phyloP scores from a whole-genome alignment of 768 basidiomycete genomes.

The Cystobasidium ongulense region DNA sequence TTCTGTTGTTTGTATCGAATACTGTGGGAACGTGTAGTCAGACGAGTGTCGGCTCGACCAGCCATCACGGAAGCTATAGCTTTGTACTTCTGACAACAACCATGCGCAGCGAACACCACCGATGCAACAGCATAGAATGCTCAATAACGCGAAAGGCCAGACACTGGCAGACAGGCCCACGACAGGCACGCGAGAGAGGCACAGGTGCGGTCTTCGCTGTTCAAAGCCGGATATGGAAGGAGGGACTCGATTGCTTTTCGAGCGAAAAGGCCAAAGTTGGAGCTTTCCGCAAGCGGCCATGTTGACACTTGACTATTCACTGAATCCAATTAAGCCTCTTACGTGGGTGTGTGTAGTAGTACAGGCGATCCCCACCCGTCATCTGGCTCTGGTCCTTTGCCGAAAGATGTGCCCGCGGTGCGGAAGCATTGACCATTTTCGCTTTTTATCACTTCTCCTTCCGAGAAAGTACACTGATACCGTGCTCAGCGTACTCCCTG shows the following conservation, averaged over 20 bases:
- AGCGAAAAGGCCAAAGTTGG: not conserved
- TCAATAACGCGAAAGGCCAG: no score
- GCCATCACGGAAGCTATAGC: not conserved
- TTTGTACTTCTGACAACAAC: not conserved
- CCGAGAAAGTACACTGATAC: not conserved
- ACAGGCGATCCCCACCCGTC: not conserved
- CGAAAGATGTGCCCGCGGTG: not conserved
- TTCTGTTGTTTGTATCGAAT: no score
- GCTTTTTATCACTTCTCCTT: not conserved
- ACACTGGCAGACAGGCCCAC: not conserved
- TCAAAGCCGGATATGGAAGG: not conserved
- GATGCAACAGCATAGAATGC: no score
- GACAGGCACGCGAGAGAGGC: not conserved
- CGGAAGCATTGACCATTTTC: not conserved
- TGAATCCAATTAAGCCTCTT: not conserved
- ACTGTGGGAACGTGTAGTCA: no score
- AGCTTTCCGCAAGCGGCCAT: not conserved
- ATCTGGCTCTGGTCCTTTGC: not conserved
- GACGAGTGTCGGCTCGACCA: no score
- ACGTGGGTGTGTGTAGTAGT: not conserved
- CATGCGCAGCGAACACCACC: no score
- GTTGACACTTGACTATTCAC: not conserved
- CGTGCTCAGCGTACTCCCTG: no score
- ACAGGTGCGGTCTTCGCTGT: not conserved
- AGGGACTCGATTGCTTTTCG: not conserved